Percentiles rank a stretch among this genome's conserved stretches.
These are phyloP conservation scores for Pichia manshurica DNA, from an alignment of 805 yeast species.

Conservation along the genomic window DNA sequence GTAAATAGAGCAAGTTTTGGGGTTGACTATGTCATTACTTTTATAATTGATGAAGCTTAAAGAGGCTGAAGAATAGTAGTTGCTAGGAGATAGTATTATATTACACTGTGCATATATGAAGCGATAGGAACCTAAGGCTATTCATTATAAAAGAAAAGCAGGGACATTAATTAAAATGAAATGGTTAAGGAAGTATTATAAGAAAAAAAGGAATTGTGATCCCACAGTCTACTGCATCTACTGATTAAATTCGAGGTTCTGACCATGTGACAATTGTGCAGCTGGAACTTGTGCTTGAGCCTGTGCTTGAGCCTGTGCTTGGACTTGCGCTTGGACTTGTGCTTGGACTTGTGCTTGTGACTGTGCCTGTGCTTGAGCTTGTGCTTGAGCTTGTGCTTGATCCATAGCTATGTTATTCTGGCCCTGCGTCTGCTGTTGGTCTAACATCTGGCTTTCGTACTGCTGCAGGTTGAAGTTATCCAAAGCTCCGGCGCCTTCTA, in stretches of 20 bases:
- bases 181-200: too few relatives aligned
- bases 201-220: too few relatives aligned
- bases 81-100: not conserved
- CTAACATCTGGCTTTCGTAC: slow-evolving; percentile 21
- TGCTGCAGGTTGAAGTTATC: slow-evolving; percentile 15
- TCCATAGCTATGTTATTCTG: slow-evolving; percentile 12
- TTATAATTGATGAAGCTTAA: too few relatives aligned
- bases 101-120: slow-evolving; percentile 1
- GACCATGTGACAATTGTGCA: too few relatives aligned
- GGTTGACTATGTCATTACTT: too few relatives aligned
- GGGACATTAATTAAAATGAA: too few relatives aligned
- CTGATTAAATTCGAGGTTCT: too few relatives aligned
- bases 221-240: too few relatives aligned
- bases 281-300: too few relatives aligned
- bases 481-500: slow-evolving; percentile 42
- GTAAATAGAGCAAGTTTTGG: too few relatives aligned
- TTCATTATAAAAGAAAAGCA: too few relatives aligned
- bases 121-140: not conserved
- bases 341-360: slow-evolving; percentile 2
- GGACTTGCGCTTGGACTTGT: slow-evolving; percentile 1
- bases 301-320: slow-evolving; percentile 1
- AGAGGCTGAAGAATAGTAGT: slow-evolving; percentile 12
- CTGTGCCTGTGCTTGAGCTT: slow-evolving; percentile 5
- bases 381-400: slow-evolving; percentile 10
- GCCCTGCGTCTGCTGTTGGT: slow-evolving; percentile 22